Evolutionary conservation across 768 basidiomycete species (phyloP), one percentile per base, ranked within the genome.

Genomic region (Mycena vulgaris): DNA sequence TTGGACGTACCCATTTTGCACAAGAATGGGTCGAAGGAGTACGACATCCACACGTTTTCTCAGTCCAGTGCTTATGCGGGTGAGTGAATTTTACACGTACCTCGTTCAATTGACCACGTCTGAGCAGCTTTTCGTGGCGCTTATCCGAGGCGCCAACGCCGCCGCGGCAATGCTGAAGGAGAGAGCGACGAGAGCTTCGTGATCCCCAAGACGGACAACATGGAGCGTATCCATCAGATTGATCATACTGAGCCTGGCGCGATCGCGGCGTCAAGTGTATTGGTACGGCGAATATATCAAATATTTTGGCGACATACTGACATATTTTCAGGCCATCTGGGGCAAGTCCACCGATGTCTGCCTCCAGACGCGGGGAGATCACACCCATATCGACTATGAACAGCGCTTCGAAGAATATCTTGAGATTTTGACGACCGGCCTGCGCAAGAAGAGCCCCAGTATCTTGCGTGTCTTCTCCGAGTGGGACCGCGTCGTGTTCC

Each of bases 401-500:
- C 30, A 13, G 31, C 52, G 30, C 19, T 21, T 35, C 52, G 31
- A 53, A 8, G 52, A 53, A 35, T 53, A 53, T n/a, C 52, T 53
- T 10, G 52, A 53, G 17, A 53, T 53, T 17, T 19, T 33, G 52
- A 53, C 31, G 4, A 53, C 52, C 5, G 52, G 52, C 8, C 30
- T 53, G 19, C 52, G 52, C 52, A 53, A 21, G 52, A 53, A 53
- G 52, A 35, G 7, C 31, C 52, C 31, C 21, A 53, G 52, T 19
- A 53, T 53, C 31, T n/a, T 53, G 31, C 52, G 19, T 35, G 52
- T 53, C 31, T 53, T 53, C 52, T 33, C 52, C 21, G 52, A 53
- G 31, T 53, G 52, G 31, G 52, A 53, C 19, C 30, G 31, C 19
- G 31, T 53, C 52, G 52, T 53, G 16, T 53, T 53, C 31, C 52